Evolutionary conservation across 1,284 basidiomycete species (phyloP).

Genomic region (Ceratobasidium sp.): DNA sequence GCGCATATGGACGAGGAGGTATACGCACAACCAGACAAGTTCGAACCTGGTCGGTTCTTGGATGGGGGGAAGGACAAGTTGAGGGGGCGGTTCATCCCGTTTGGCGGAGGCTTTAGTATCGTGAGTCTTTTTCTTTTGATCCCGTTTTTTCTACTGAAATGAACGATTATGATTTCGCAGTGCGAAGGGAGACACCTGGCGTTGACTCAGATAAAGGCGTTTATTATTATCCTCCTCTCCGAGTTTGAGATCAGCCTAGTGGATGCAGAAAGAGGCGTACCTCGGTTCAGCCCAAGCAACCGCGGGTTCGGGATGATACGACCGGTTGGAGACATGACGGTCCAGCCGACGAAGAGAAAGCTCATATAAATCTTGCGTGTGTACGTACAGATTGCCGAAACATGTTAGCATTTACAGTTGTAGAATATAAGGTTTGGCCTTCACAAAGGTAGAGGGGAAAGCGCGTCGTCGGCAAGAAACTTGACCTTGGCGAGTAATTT

Average conservation of each 20-base stretch:
- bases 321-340: conserved; percentile 35
- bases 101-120: conserved; percentile 46
- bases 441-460: too few relatives aligned
- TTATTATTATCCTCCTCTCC: conserved; percentile 34
- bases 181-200: conserved; percentile 48
- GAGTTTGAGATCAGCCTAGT: conserved; percentile 29
- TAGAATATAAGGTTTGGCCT: too few relatives aligned
- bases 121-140: conserved; percentile 7
- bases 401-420: too few relatives aligned
- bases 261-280: not conserved
- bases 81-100: conserved; percentile 43
- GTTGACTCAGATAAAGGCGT: conserved; percentile 37
- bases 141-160: not conserved
- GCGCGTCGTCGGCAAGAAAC: too few relatives aligned
- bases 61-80: conserved; percentile 16
- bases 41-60: conserved; percentile 45
- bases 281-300: conserved; percentile 27
- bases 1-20: conserved; percentile 48
- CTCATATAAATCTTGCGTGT: too few relatives aligned
- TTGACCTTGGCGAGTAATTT: too few relatives aligned
- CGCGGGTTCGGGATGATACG: conserved; percentile 46
- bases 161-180: not conserved
- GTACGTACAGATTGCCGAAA: too few relatives aligned
- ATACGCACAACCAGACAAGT: conserved; percentile 40
- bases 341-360: conserved; percentile 12